Conservation (phyloP, 345 rosid species). For the Schrenkiella parvula region DNA sequence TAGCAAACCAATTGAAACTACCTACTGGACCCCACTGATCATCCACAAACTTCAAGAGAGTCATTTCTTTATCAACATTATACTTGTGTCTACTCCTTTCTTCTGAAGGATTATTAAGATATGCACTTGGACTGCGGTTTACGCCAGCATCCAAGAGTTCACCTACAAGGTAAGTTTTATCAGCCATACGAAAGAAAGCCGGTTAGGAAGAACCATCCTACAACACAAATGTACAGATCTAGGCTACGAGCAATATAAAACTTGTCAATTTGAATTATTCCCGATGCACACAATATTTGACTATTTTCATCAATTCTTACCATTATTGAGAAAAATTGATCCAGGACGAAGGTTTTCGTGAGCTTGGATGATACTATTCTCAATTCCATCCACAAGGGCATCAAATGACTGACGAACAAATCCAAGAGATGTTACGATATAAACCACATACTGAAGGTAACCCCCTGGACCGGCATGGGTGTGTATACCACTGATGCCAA, state of each 20-base stretch:
- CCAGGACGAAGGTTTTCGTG: slow-evolving; percentile 90
- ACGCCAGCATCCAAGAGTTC: slow-evolving; percentile 87
- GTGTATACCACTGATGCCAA: slow-evolving; percentile 92
- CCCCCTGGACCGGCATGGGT: slow-evolving; percentile 99
- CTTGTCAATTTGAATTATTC: background rate
- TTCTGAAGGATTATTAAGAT: slow-evolving; percentile 77
- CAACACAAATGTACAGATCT: background rate
- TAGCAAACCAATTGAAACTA: slow-evolving; percentile 98
- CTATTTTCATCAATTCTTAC: slow-evolving; percentile 35
- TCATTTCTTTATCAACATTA: slow-evolving; percentile 91
- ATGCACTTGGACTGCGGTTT: slow-evolving; percentile 97
- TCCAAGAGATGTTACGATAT: slow-evolving; percentile 87
- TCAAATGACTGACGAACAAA: slow-evolving; percentile 95
- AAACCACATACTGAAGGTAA: slow-evolving; percentile 86
- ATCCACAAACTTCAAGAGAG: slow-evolving; percentile 92
- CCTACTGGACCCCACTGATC: slow-evolving; percentile 90
- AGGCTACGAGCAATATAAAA: background rate
- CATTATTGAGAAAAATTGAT: slow-evolving; percentile 68
- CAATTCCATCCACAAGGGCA: slow-evolving; percentile 91
- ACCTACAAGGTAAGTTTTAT: slow-evolving; percentile 47
- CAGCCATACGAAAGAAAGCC: background rate
- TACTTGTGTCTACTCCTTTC: slow-evolving; percentile 77
- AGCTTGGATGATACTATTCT: slow-evolving; percentile 79
- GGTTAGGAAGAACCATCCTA: background rate
- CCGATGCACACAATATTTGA: background rate